These are phyloP conservation scores for Leishmania gerbilli DNA, from an alignment of 208 protist genomes.

Conservation along the genomic window DNA sequence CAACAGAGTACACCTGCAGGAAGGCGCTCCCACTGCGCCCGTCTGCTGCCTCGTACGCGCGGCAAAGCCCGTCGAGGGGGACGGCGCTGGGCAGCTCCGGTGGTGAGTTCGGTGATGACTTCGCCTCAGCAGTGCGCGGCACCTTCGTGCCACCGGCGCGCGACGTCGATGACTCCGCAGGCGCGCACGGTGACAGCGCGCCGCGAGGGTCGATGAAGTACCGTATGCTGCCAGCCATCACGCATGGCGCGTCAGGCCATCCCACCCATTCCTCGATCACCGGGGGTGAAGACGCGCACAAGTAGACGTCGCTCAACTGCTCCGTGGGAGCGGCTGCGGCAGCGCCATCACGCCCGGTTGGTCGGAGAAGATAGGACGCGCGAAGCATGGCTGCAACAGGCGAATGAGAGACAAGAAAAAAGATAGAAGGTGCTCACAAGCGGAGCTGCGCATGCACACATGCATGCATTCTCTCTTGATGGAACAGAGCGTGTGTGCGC, in stretches of 20 bases:
- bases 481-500: background rate
- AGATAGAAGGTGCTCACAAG: background rate
- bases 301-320: conserved; percentile 25
- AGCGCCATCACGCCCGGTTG: background rate
- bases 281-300: conserved; percentile 33
- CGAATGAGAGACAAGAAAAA: background rate
- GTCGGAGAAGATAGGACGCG: background rate
- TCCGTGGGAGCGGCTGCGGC: conserved; percentile 4
- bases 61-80: conserved; percentile 8
- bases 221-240: background rate
- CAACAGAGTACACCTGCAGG: conserved; percentile 28
- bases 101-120: background rate
- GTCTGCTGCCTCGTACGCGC: conserved; percentile 11
- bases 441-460: background rate
- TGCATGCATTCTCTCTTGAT: background rate
- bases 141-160: background rate
- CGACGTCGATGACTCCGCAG: background rate
- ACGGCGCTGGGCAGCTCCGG: background rate
- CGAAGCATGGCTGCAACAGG: background rate
- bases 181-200: background rate
- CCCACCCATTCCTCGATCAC: conserved; percentile 37
- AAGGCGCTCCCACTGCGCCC: conserved; percentile 6
- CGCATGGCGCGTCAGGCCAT: conserved; percentile 12
- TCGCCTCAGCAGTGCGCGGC: too few species aligned
- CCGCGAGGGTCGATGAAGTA: background rate